Percentiles rank a stretch among this genome's conserved stretches.
phyloP scores from a whole-genome alignment of 139 green algal genomes.

The Picochlorum sp. region DNA sequence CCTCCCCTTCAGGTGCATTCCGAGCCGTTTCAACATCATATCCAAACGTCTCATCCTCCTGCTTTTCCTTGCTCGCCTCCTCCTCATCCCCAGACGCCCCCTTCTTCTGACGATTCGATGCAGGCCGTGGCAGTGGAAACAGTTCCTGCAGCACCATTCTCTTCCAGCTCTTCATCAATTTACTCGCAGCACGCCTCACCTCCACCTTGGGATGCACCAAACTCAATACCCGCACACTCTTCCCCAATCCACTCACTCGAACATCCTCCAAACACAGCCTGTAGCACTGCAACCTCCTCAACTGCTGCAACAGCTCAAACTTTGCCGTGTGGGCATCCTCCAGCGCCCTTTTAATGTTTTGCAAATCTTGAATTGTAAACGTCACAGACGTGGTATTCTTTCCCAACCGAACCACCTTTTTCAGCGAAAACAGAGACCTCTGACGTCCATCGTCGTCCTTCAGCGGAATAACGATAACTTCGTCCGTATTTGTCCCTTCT shows the following conservation, averaged over 20 bases:
- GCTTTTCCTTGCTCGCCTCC: not conserved
- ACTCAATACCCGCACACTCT: not conserved
- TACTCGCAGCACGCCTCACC: not conserved
- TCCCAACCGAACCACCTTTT: constrained; percentile 12
- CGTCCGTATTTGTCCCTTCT: not conserved
- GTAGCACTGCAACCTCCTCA: constrained; percentile 16
- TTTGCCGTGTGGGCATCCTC: not conserved
- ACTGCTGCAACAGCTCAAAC: not conserved
- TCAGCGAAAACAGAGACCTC: constrained; percentile 5
- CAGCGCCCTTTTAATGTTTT: not conserved
- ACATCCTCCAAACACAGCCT: constrained; percentile 11
- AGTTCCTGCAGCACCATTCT: not conserved
- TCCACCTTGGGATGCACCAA: constrained; percentile 4
- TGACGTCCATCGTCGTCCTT: constrained; percentile 8
- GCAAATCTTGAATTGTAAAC: constrained; percentile 10
- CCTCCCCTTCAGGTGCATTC: constrained; percentile 1
- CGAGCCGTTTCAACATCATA: constrained; percentile 9
- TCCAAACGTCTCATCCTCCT: not conserved
- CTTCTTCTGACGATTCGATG: no score
- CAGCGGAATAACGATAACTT: not conserved
- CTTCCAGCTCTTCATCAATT: constrained; percentile 8
- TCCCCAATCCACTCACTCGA: not conserved
- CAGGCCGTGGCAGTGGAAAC: not conserved
- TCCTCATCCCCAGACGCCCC: not conserved
- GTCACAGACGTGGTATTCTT: constrained; percentile 8